Base-by-base conservation (phyloP, 352 stramenopile species). In the Poterioochromonas sp. region DNA sequence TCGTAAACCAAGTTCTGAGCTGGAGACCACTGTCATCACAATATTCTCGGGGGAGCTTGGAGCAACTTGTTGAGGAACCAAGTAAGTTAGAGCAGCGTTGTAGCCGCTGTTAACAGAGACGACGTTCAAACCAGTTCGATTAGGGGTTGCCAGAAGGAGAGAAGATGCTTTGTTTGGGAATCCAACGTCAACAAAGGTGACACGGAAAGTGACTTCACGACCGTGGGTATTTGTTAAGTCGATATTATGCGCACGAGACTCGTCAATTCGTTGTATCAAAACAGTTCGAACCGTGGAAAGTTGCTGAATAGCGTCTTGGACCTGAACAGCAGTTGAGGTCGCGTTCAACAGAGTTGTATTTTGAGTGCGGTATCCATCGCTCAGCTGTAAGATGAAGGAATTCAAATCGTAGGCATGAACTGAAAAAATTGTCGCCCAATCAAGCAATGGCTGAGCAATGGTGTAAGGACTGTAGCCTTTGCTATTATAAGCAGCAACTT, bases 401-500 rank as follows among this genome's bases (percentile, higher is more conserved):
- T 29, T 18, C 0, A 37, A 51, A 69, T 1, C 26, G n/a, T 5
- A 41, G 1, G 29, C 47, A 39, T 34, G 1, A 26, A 78, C 41
- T 12, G 29, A 8, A 26, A 43, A 34, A 51, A 78, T 43, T 35
- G 41, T 2, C 1, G 71, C 43, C 71, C 71, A 78, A 11, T 64
- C 12, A 44, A 39, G 3, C 11, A 26, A 5, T 20, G 12, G 47
- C 40, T 58, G 1, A 29, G 71, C 71, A 18, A 69, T 37, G 22
- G 71, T 68, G 39, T 39, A 78, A 12, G 88, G 79, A 11, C 85
- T 85, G 76, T 92, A 95, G 11, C 91, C 91, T 20, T 91, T 69
- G 43, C 88, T 82, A 80, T 93, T 95, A 80, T 92, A 95, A 12
- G 91, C 89, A 58, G 91, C 90, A 32, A 96, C 90, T 18, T 90